Evolutionary conservation across 2,329 filamentous ascomycete genomes (phyloP), one percentile per base, ranked within the genome.

Genomic region (Exophiala xenobiotica): DNA sequence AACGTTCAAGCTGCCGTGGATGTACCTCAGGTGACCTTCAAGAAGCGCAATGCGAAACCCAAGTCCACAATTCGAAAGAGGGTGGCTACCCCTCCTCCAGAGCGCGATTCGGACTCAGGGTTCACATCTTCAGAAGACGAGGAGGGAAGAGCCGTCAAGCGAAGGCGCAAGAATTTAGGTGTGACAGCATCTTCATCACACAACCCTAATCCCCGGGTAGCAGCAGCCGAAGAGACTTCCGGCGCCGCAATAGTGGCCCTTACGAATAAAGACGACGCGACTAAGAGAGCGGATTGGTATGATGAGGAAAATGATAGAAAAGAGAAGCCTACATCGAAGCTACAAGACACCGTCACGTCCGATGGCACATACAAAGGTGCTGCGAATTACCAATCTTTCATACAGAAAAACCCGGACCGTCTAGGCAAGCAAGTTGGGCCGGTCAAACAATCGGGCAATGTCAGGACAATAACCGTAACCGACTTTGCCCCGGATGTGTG

Each of bases 401-500:
- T 95, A 54, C 81, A 86, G 63, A 91, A 86, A 73, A 92, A 92
- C 61, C 84, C 88, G 14, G 80, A 95, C 66, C 59, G 57, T n/a
- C 85, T 87, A 6, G 74, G 72, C 22, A 79, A 83, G 57, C 78
- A 81, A 27, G 86, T 96, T 23, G 93, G 93, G 0, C 93, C 93
- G 0, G 79, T 95, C 56, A 96, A 96, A 70, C 87, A 69, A 11
- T 80, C 92, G 0, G 88, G 88, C 1, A 97, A 97, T 64, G 85
- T 99, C 49, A 84, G 93, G 45, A 95, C 88, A 1, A 86, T 95
- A 58, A 97, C 91, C 0, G 80, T 92, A 5, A 95, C 84, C 24
- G 93, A 99, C 66, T 97, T 89, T 66, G 86, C 88, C 0, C 90
- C 92, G 0, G 92, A 97, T 60, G 88, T 95, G 0, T 99, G 93